phyloP scores from a whole-genome alignment of 305 asterid genomes.

The Stenogyne calaminthoides region DNA sequence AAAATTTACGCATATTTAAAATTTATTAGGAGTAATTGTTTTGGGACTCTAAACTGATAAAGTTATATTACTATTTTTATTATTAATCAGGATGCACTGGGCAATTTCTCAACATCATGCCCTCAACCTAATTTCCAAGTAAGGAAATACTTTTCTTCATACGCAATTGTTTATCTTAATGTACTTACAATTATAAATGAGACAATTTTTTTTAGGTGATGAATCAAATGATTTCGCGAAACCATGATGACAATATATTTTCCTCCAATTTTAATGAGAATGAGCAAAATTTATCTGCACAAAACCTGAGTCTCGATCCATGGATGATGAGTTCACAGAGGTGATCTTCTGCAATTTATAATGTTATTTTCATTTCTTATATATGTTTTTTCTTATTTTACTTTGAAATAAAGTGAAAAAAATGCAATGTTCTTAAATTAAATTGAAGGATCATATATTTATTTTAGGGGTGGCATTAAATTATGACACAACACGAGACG shows the following conservation, averaged over 20 bases:
- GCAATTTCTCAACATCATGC: constrained; percentile 18
- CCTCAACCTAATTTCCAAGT: constrained; percentile 31
- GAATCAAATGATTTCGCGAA: constrained; percentile 28
- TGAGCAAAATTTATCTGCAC: constrained; percentile 11
- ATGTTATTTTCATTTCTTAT: not conserved
- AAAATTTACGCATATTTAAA: not conserved
- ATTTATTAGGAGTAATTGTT: not conserved
- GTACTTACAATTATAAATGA: not conserved
- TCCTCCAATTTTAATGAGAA: constrained; percentile 28
- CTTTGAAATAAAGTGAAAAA: not conserved
- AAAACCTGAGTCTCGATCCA: constrained; percentile 35
- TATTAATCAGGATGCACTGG: constrained; percentile 31
- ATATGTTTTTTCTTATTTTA: not conserved
- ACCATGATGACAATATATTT: constrained; percentile 23
- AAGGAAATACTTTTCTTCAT: not conserved
- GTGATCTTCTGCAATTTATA: constrained; percentile 17
- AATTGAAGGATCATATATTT: not conserved
- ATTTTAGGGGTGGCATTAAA: too few relatives aligned
- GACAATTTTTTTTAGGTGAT: not conserved
- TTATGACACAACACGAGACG: too few relatives aligned
- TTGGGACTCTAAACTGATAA: not conserved
- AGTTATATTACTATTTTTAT: not conserved
- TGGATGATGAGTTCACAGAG: constrained; percentile 39
- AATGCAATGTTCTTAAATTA: not conserved
- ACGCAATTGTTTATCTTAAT: not conserved